Evolutionary conservation across 2,329 filamentous ascomycete species (phyloP), one percentile per base, ranked within the genome.

Genomic region (Ceratocystis diversiconidia): DNA sequence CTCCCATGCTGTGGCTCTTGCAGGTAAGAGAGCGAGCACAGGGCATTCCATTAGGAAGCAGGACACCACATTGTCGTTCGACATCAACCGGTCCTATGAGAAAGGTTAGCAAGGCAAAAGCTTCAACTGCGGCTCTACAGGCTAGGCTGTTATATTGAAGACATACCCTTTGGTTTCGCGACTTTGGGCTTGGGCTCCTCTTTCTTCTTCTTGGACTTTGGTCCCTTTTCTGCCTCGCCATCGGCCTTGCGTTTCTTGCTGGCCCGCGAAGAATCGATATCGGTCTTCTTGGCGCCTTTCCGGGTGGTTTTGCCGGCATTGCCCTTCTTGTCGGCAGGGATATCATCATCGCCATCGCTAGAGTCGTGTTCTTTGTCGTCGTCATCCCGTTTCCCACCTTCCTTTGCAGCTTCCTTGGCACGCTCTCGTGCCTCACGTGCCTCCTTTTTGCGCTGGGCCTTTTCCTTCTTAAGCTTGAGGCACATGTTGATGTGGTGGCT

Each of bases 1-100:
- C 88, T 10, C 92, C 91, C 92, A 96, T 96, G n/a, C 83, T 87
- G 70, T 96, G 92, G 68, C 88, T 92, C 76, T 96, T 96, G 79
- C 92, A 96, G 0, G 92, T 96, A 67, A 96, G 76, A 2, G 90
- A 95, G 65, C 92, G 80, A 10, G 92, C 92, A 73, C 92, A 96
- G 65, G 88, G 88, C 68, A 89, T 88, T 1, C 91, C 90, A 72
- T 95, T 95, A 0, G 89, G 83, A 65, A 96, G 79, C 25, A 87
- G 80, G 46, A 96, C 92, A 80, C 92, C 92, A 72, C 92, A 96
- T 76, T 96, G 92, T 71, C 88, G 85, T 77, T 96, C 92, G 22
- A 96, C 92, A 75, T 96, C 92, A 50, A 96, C 92, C 2, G 92
- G 92, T 0, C 90, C 83, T 84, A 68, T 30, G 32, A 41, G 30